Base-by-base conservation (phyloP, 1,139 yeast genomes). In the Citeromyces hawaiiensis region DNA sequence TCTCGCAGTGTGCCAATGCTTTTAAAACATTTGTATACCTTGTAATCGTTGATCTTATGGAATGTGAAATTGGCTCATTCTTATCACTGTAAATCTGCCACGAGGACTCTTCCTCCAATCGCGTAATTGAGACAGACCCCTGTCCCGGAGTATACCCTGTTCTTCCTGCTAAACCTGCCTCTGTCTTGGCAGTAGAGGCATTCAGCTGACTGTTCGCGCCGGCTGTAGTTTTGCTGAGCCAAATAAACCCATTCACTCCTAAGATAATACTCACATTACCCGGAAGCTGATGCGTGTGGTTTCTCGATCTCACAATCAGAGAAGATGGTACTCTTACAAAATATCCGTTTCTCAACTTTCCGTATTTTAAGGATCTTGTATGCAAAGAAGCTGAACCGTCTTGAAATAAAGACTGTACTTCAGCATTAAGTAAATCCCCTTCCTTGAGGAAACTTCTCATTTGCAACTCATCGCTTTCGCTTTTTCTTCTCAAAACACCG, bases 401-500 rank as follows among this genome's bases (percentile, higher is more conserved):
- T 46, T 75, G 76, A 57, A 76, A 91, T 38, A 88, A 66, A 19
- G 87, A 79, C 59, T 93, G 98, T 3, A 93, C 96, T 60, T 93
- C 99, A 32, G 97, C 96, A 54, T 93, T 88, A 46, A 93, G 64
- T 46, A 93, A 67, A 59, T 93, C 98, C n/a, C 98, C 98, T 54
- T 93, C 99, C 56, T 91, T 91, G 50, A 93, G 66, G 54, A 88
- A 86, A 48, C 73, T 76, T 51, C 98, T 71, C 99, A 93, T 93
- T 57, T 88, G 96, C 46, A 93, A 66, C 61, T 93, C 98, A 63
- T 93, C 99, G 48, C 83, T 78, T 53, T 93, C 98, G 23, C 91
- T 79, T 56, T 93, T 93, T 53, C 98, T 72, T 58, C 98, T 74
- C 50, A 91, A 64, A 2, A 93, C 86, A 42, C 99, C 99, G 41